phyloP scores from a whole-genome alignment of 371 early-diverging fungal species.

The Neoconidiobolus thromboides region DNA sequence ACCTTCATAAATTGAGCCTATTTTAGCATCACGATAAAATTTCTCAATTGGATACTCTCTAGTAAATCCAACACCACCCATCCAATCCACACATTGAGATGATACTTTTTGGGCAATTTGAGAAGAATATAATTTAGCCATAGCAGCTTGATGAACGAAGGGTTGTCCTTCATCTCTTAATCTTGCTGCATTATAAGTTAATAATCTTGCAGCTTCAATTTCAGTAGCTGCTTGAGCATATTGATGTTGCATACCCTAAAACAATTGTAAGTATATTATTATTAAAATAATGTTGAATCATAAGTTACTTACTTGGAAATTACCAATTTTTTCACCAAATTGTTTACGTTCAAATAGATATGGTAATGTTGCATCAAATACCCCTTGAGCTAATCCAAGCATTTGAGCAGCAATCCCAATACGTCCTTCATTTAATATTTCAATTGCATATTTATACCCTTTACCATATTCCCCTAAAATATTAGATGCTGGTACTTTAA shows the following conservation, averaged over 20 bases:
- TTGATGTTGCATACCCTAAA: slow-evolving; percentile 82
- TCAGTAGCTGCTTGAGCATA: slow-evolving; percentile 88
- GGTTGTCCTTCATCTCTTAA: slow-evolving; percentile 80
- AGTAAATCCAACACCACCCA: slow-evolving; percentile 94
- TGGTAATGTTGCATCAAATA: slow-evolving; percentile 71
- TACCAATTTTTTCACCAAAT: slow-evolving; percentile 69
- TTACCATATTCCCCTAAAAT: slow-evolving; percentile 85
- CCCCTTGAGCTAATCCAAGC: slow-evolving; percentile 94
- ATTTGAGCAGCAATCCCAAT: slow-evolving; percentile 97
- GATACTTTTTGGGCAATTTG: slow-evolving; percentile 89
- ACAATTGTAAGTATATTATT: neutral
- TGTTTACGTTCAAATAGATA: slow-evolving; percentile 93
- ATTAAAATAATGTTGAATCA: neutral
- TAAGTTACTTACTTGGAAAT: slow-evolving; percentile 54
- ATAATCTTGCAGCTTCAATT: slow-evolving; percentile 89
- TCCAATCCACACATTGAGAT: slow-evolving; percentile 84
- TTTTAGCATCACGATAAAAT: slow-evolving; percentile 92
- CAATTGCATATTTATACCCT: slow-evolving; percentile 97
- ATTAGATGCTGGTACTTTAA: slow-evolving; percentile 73
- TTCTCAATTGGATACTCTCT: slow-evolving; percentile 74
- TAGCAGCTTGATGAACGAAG: slow-evolving; percentile 90
- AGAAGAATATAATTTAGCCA: slow-evolving; percentile 91
- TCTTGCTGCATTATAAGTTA: slow-evolving; percentile 95
- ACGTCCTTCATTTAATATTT: slow-evolving; percentile 93
- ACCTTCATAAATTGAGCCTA: slow-evolving; percentile 65